Percentiles rank a stretch among this genome's conserved stretches.
phyloP scores from a whole-genome alignment of 139 green algal species.

The Chlamydomonas schloesseri region DNA sequence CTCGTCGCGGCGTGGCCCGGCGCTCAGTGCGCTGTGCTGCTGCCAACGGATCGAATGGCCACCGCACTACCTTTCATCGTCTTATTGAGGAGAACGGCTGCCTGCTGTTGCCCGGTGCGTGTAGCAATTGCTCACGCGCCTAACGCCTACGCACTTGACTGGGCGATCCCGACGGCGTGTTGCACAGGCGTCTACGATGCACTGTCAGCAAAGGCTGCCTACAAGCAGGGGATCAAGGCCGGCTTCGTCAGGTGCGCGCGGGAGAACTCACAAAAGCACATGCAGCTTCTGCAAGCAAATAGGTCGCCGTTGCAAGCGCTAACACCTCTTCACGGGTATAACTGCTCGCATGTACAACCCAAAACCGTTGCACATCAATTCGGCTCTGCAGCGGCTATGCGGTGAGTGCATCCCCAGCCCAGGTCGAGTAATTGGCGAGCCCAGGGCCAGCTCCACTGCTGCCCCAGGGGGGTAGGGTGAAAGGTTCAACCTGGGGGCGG shows the following conservation, averaged over 20 bases:
- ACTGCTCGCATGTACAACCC: background rate
- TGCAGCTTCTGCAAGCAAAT: no score
- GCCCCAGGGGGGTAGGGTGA: background rate
- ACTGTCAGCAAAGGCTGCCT: constrained; percentile 68
- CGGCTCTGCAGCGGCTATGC: constrained; percentile 56
- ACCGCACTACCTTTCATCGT: constrained; percentile 65
- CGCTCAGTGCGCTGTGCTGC: background rate
- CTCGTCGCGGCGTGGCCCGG: background rate
- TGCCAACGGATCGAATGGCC: constrained; percentile 22
- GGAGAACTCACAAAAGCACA: no score
- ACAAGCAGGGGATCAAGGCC: constrained; percentile 68
- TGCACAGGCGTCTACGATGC: constrained; percentile 78
- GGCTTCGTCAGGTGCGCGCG: constrained; percentile 64
- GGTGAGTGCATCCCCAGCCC: constrained; percentile 39
- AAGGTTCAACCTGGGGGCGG: background rate
- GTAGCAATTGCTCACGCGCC: background rate
- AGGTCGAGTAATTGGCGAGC: no score
- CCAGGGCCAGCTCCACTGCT: no score
- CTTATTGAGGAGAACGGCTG: constrained; percentile 74
- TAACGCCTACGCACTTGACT: no score
- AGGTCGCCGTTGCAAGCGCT: background rate
- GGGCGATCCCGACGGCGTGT: background rate
- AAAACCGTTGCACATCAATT: background rate
- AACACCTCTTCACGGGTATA: background rate
- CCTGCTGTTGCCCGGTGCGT: constrained; percentile 62